A percentile compares a stretch with the other conserved stretches of the same genome.
These are phyloP conservation scores for Ophiocordyceps unilateralis DNA, from an alignment of 2,329 filamentous ascomycete genomes.

Conservation along the genomic window DNA sequence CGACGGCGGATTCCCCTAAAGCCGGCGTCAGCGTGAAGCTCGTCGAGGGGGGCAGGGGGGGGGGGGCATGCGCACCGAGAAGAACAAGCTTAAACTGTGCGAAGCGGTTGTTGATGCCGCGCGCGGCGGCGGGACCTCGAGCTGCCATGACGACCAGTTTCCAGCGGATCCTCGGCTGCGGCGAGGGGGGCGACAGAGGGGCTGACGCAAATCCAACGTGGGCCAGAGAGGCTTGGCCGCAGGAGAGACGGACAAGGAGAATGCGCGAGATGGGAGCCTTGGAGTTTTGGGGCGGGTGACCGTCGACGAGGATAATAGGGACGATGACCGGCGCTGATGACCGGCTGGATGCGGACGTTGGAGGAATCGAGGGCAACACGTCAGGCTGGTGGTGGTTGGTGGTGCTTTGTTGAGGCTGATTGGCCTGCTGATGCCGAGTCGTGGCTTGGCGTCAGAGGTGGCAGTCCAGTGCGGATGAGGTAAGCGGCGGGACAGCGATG, in stretches of 20 bases:
- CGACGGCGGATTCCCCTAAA: constrained; percentile 90
- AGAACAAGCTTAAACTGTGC: constrained; percentile 98
- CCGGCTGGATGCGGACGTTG: constrained; percentile 4
- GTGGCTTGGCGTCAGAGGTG: background rate
- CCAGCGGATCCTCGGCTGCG: constrained; percentile 5
- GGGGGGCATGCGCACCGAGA: constrained; percentile 47
- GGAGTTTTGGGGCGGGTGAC: too few relatives aligned
- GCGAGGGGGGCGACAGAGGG: too few relatives aligned
- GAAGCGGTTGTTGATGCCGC: constrained; percentile 64
- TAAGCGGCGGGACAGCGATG: constrained; percentile 1
- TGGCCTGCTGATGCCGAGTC: constrained; percentile 1
- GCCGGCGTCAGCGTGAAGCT: background rate
- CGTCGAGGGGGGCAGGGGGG: background rate
- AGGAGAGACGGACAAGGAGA: background rate
- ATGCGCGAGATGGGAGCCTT: background rate
- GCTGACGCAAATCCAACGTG: too few relatives aligned
- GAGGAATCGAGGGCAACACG: constrained; percentile 6
- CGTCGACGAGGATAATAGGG: constrained; percentile 4
- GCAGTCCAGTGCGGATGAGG: background rate
- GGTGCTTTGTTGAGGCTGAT: background rate
- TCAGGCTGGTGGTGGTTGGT: constrained; percentile 6
- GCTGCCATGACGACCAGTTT: constrained; percentile 52
- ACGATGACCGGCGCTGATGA: background rate
- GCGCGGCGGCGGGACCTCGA: constrained; percentile 50
- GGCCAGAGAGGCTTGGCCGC: too few relatives aligned